These are phyloP conservation scores for Coemansia sp. DNA, from an alignment of 192 early-diverging fungal genomes.

Conservation along the genomic window DNA sequence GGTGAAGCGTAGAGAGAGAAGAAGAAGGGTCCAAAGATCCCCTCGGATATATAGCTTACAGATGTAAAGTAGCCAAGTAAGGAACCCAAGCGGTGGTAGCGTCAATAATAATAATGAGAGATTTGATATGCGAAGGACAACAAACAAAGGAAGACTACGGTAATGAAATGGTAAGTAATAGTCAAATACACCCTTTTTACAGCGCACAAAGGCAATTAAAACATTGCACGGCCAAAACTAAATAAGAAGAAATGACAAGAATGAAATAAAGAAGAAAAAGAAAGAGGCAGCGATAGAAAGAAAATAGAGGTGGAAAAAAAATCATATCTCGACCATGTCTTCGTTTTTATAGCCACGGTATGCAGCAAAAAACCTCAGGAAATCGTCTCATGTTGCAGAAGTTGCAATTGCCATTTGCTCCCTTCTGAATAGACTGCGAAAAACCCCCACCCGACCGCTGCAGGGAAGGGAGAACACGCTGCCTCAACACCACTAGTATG, in stretches of 20 bases:
- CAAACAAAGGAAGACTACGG: slow-evolving; percentile 10
- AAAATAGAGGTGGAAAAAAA: background rate
- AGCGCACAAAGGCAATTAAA: background rate
- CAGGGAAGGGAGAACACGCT: background rate
- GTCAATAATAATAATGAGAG: background rate
- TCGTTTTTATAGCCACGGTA: background rate
- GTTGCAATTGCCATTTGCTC: background rate
- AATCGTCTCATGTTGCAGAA: background rate
- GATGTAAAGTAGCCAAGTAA: background rate
- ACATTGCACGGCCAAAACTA: slow-evolving; percentile 1
- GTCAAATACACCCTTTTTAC: background rate
- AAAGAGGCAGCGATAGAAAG: background rate
- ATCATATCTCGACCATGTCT: background rate
- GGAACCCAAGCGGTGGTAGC: background rate
- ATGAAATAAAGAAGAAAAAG: background rate
- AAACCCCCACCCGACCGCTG: background rate
- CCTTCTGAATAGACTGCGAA: background rate
- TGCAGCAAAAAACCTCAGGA: background rate
- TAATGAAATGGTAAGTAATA: background rate
- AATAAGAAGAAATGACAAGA: background rate
- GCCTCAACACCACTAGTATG: background rate
- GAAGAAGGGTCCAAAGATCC: background rate
- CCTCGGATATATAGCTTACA: background rate
- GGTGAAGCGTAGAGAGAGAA: background rate
- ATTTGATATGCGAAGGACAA: background rate